Evolutionary conservation across 768 basidiomycete species (phyloP).

Genomic region (Coprinopsis marcescibilis): DNA sequence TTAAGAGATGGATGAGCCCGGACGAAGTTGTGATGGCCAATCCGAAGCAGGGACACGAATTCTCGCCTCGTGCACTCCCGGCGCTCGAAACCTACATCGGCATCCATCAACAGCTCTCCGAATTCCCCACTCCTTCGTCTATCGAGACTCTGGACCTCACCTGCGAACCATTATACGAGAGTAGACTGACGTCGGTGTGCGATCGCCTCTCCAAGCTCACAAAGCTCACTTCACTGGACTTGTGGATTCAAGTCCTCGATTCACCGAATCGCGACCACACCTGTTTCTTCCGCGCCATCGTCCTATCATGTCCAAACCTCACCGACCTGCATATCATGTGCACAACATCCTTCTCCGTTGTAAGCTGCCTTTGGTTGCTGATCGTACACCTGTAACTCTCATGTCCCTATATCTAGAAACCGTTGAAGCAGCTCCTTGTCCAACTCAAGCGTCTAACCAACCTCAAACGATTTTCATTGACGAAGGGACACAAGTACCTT

Average conservation of each 20-base stretch:
- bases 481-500: constrained; percentile 41
- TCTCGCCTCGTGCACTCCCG: constrained; percentile 26
- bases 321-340: constrained; percentile 49
- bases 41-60: too few species aligned
- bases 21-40: constrained; percentile 29
- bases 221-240: constrained; percentile 35
- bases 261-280: constrained; percentile 27
- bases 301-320: constrained; percentile 31
- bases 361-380: constrained; percentile 18
- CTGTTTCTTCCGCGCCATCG: constrained; percentile 29
- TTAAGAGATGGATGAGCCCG: constrained; percentile 45
- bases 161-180: constrained; percentile 42
- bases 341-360: constrained; percentile 38
- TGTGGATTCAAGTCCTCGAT: constrained; percentile 42
- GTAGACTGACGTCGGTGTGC: constrained; percentile 27
- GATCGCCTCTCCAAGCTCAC: constrained; percentile 29
- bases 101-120: constrained; percentile 40
- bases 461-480: constrained; percentile 41
- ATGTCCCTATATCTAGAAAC: constrained; percentile 27
- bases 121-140: constrained; percentile 28
- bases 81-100: constrained; percentile 38
- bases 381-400: neutral
- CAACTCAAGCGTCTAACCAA: constrained; percentile 32
- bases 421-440: constrained; percentile 34
- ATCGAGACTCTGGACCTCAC: constrained; percentile 42